These are phyloP conservation scores for Leishmania aethiopica DNA, from an alignment of 208 protist genomes.

Conservation along the genomic window DNA sequence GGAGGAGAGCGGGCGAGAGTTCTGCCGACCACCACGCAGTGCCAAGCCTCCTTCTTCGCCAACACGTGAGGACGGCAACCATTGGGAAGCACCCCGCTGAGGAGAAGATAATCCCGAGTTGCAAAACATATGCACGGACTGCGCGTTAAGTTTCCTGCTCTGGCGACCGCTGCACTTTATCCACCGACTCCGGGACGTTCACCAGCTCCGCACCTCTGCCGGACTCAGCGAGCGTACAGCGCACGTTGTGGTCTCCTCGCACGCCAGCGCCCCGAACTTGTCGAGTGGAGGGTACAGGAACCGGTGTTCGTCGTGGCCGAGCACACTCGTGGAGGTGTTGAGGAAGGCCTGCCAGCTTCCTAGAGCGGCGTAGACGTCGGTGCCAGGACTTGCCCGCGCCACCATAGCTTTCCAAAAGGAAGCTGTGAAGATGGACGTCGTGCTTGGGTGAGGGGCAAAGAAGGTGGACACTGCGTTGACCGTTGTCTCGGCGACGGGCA, in stretches of 20 bases:
- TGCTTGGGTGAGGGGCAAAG: constrained; percentile 7
- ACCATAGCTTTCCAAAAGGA: constrained; percentile 11
- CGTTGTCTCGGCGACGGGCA: constrained; percentile 7
- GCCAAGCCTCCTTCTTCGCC: not conserved
- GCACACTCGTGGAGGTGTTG: not conserved
- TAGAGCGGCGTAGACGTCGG: not conserved
- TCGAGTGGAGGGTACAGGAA: constrained; percentile 17
- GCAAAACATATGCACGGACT: not conserved
- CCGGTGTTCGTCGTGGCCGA: not conserved
- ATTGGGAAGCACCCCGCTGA: not conserved
- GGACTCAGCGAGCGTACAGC: not conserved
- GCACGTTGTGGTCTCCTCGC: constrained; percentile 4
- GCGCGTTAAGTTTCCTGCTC: not conserved
- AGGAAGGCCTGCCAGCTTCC: constrained; percentile 6
- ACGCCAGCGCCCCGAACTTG: constrained; percentile 10
- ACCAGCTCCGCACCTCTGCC: not conserved
- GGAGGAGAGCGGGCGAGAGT: not conserved
- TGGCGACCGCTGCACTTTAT: not conserved
- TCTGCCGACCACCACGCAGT: not conserved
- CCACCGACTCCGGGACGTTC: not conserved
- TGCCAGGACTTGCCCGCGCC: not conserved
- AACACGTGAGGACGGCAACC: not conserved
- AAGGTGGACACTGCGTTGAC: not conserved
- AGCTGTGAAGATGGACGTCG: constrained; percentile 14
- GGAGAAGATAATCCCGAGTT: not conserved